Conservation (phyloP, 2,329 filamentous ascomycete species). For the Sarocladiaceae sp. region DNA sequence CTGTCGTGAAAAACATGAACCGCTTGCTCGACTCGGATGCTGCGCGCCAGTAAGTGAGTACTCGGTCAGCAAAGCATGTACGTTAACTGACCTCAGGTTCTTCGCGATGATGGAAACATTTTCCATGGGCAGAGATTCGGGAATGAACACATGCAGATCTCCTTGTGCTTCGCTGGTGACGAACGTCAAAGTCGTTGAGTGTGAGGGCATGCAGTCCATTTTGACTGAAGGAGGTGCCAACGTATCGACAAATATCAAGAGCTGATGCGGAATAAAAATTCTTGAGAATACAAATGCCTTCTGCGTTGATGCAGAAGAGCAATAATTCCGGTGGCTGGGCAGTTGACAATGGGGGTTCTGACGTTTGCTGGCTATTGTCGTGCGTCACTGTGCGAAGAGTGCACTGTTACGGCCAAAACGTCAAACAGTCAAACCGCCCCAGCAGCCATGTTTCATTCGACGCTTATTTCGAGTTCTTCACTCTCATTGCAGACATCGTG, state of each 20-base stretch:
- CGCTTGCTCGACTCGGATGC: slow-evolving; percentile 18
- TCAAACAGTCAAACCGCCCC: too few relatives aligned
- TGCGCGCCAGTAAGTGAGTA: too few relatives aligned
- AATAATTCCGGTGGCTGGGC: background rate
- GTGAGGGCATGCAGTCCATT: background rate
- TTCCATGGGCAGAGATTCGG: slow-evolving; percentile 15
- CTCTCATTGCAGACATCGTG: background rate
- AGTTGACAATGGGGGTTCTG: background rate
- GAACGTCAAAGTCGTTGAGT: slow-evolving; percentile 16
- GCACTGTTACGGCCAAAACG: background rate
- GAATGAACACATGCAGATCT: slow-evolving; percentile 23
- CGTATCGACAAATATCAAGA: too few relatives aligned
- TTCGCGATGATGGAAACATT: slow-evolving; percentile 18
- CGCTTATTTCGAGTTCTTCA: too few relatives aligned
- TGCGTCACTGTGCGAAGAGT: background rate
- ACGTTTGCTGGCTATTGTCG: slow-evolving; percentile 11
- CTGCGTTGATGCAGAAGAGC: too few relatives aligned
- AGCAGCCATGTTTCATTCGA: too few relatives aligned
- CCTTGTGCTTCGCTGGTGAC: slow-evolving; percentile 17
- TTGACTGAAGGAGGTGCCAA: too few relatives aligned
- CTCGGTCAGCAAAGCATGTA: too few relatives aligned
- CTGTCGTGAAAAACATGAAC: slow-evolving; percentile 22
- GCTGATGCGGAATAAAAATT: background rate
- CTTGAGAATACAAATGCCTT: background rate
- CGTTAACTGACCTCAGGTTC: slow-evolving; percentile 21